phyloP scores from a whole-genome alignment of 192 early-diverging fungal species.

The Coemansia sp. region DNA sequence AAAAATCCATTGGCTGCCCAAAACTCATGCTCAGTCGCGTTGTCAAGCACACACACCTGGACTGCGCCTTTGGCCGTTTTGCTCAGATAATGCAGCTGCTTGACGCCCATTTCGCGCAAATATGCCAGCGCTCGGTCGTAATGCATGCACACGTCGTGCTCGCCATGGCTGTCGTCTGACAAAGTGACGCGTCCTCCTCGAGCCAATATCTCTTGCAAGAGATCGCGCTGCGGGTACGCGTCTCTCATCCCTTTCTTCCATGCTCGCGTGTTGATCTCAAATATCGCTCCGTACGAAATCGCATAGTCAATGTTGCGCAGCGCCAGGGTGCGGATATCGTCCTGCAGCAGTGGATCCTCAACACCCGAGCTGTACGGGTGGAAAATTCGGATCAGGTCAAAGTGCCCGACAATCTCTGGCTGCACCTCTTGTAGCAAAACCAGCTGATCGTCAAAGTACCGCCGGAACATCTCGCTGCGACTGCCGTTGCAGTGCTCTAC shows the following conservation, averaged over 20 bases:
- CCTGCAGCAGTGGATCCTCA: slow-evolving; percentile 27
- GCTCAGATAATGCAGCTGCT: slow-evolving; percentile 55
- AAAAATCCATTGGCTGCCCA: slow-evolving; percentile 32
- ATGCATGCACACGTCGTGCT: slow-evolving; percentile 79
- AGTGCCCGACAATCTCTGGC: slow-evolving; percentile 91
- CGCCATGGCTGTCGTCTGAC: slow-evolving; percentile 93
- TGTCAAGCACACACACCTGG: slow-evolving; percentile 18
- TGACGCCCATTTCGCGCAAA: slow-evolving; percentile 64
- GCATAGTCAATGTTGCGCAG: slow-evolving; percentile 80
- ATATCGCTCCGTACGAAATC: slow-evolving; percentile 76
- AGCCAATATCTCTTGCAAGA: slow-evolving; percentile 67
- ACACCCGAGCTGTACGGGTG: slow-evolving; percentile 54
- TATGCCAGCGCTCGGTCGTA: slow-evolving; percentile 75
- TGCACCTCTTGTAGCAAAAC: slow-evolving; percentile 68
- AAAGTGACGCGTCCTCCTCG: slow-evolving; percentile 77
- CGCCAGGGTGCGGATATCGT: slow-evolving; percentile 56
- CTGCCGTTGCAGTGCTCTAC: slow-evolving; percentile 30
- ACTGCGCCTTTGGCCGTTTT: slow-evolving; percentile 1
- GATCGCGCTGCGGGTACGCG: slow-evolving; percentile 87
- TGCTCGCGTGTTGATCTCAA: slow-evolving; percentile 92
- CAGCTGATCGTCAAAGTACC: slow-evolving; percentile 90
- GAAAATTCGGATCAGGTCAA: slow-evolving; percentile 91
- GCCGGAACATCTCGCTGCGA: slow-evolving; percentile 59
- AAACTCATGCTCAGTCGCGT: slow-evolving; percentile 31
- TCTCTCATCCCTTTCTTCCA: slow-evolving; percentile 84